A percentile compares a stretch with the other conserved stretches of the same genome.
Conservation (phyloP, 2,329 filamentous ascomycete genomes). For the Periconia macrospinosa region DNA sequence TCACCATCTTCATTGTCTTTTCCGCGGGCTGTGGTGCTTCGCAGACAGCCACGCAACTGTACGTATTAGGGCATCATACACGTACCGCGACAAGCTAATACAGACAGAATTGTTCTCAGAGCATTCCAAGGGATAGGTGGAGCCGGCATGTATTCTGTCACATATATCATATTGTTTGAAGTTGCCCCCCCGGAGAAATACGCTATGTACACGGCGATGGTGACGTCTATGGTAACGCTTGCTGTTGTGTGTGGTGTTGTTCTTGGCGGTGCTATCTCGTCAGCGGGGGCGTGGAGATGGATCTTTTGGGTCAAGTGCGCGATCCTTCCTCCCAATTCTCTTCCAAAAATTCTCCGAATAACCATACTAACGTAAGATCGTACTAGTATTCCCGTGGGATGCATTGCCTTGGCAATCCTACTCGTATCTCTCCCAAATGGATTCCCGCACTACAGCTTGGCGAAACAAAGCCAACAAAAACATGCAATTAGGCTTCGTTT, state of each 20-base stretch:
- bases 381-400: neutral
- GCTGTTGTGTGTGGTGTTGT: constrained; percentile 40
- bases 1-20: constrained; percentile 30
- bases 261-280: constrained; percentile 42
- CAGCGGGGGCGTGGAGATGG: constrained; percentile 40
- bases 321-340: neutral
- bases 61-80: neutral
- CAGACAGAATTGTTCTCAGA: constrained; percentile 27
- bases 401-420: neutral
- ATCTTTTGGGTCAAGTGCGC: constrained; percentile 15
- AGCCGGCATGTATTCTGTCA: constrained; percentile 28
- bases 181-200: constrained; percentile 11
- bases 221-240: constrained; percentile 9
- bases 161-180: constrained; percentile 31
- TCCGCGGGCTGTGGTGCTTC: constrained; percentile 34
- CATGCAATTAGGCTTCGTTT: neutral
- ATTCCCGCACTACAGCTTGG: constrained; percentile 1
- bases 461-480: neutral
- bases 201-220: constrained; percentile 1
- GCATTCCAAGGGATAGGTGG: constrained; percentile 23
- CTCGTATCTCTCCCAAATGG: constrained; percentile 1
- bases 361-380: neutral
- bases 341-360: neutral
- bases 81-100: neutral
- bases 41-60: constrained; percentile 32